Evolutionary conservation across 805 yeast species (phyloP), one percentile per base, ranked within the genome.

Genomic region (Ogataea allantospora): DNA sequence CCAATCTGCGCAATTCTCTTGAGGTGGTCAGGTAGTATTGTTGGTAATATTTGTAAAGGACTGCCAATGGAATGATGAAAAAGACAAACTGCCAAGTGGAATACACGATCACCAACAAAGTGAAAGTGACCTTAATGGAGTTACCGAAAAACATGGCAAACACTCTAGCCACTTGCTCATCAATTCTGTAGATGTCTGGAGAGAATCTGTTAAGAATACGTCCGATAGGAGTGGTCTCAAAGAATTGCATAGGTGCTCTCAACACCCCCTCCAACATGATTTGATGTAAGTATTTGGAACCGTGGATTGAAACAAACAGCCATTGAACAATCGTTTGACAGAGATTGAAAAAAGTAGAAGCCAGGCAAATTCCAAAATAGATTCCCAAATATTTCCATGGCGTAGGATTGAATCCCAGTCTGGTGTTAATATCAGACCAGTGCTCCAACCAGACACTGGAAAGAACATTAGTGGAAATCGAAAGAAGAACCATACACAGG

Each of bases 161-260:
- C 0, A 81, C 81, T 61, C 88, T 71, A 9, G 87, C 84, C 46
- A 78, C 66, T 19, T 70, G 68, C 57, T 87, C 95, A 65, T 89
- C 98, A 46, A 91, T 78, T 59, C 85, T 85, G 65, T 86, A 86
- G 36, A 89, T 77, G 69, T 89, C 98, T 59, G 79, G 88, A 3
- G 96, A 86, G 60, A 89, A 89, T 59, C 98, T 72, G 67, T 89
- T 89, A 60, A 88, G 68, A 40, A 89, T 77, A 66, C 98, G 76
- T 24, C 98, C 98, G 47, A 88, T 80, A 39, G 97, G 98, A 0
- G 98, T 89, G 2, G 96, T 88, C 63, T 89, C 98, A 57, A 89
- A 89, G 60, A 91, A 89, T 21, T 87, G 75, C 97, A 89, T 91
- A 45, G 97, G 97, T 0, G 96, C 93, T 48, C 89, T 73, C 43